Percentiles rank a stretch among this genome's conserved stretches.
phyloP scores from a whole-genome alignment of 75 land plant genomes.

The Azolla pinnata region DNA sequence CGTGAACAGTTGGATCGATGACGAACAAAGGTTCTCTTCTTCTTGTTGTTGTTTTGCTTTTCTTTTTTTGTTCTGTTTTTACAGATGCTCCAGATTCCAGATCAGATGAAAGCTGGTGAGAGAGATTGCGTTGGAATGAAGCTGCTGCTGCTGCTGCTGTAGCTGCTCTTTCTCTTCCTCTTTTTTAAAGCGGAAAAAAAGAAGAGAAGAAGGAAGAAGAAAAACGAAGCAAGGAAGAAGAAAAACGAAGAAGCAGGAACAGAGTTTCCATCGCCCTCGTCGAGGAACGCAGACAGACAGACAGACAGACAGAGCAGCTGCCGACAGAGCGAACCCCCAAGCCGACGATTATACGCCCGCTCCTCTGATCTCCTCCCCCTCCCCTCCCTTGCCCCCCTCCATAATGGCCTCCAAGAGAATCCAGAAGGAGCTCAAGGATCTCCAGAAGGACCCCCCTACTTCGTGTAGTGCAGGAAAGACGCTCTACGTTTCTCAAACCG shows the following conservation, averaged over 20 bases:
- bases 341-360: no score
- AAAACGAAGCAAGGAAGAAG: not conserved
- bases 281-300: not conserved
- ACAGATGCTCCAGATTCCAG: no score
- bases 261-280: not conserved
- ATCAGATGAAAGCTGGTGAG: no score
- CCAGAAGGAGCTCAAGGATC: constrained; percentile 56
- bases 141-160: no score
- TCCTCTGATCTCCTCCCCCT: no score
- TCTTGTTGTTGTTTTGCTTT: no score
- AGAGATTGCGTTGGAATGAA: no score
- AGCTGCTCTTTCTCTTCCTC: no score
- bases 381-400: not conserved
- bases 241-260: not conserved
- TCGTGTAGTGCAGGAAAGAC: constrained; percentile 54
- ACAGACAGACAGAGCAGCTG: not conserved
- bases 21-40: no score
- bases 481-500: not conserved
- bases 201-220: not conserved
- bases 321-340: no score
- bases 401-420: constrained; percentile 52
- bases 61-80: no score
- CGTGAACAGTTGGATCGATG: no score
- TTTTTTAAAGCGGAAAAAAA: not conserved
- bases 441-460: constrained; percentile 60